Conservation (phyloP, 2,329 filamentous ascomycete species). For the Cladophialophora yegresii region DNA sequence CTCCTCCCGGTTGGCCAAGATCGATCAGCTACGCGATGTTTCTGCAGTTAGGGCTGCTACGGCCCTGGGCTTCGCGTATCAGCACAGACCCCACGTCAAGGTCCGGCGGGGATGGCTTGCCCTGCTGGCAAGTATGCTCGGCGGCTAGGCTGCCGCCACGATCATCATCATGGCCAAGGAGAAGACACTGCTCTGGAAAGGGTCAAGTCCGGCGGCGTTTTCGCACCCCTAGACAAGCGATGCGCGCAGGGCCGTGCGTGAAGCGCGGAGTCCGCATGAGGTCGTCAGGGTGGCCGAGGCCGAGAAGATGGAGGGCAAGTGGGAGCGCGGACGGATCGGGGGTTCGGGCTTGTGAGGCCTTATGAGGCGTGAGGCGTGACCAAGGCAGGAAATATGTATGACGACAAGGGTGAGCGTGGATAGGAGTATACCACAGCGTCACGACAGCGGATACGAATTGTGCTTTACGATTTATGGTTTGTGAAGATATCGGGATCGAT, state of each 20-base stretch:
- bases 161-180: conserved; percentile 8
- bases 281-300: conserved; percentile 9
- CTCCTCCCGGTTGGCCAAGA: conserved; percentile 3
- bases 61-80: conserved; percentile 8
- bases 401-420: too few species aligned
- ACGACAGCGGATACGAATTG: too few species aligned
- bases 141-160: conserved; percentile 10
- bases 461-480: too few species aligned
- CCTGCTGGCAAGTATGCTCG: conserved; percentile 10
- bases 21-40: conserved; percentile 10
- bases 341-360: conserved; percentile 4
- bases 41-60: neutral
- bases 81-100: conserved; percentile 9
- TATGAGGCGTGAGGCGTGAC: neutral
- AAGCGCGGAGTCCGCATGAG: conserved; percentile 8
- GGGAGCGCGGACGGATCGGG: conserved; percentile 16
- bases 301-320: conserved; percentile 14
- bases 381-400: too few species aligned
- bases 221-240: conserved; percentile 16
- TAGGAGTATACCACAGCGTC: too few species aligned
- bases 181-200: conserved; percentile 11
- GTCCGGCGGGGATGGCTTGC: conserved; percentile 15
- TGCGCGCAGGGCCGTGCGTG: conserved; percentile 4
- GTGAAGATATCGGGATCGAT: too few species aligned
- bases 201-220: conserved; percentile 10